Base-by-base conservation (phyloP, 2,329 filamentous ascomycete genomes). In the Aulographum hederae region DNA sequence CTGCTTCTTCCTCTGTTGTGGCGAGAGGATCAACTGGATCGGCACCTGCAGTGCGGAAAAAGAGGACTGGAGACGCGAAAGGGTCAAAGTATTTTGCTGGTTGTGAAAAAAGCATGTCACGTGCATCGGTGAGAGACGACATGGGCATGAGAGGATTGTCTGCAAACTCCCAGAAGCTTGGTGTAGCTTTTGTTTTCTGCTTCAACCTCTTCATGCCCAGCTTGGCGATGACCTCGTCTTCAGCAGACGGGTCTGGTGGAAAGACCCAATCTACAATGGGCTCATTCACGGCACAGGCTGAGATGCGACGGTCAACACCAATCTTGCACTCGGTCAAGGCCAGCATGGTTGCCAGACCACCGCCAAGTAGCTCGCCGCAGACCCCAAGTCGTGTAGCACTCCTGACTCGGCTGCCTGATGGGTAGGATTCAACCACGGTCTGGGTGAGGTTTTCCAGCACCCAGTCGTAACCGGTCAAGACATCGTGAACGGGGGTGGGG, bases 211-310 rank as follows among this genome's bases (percentile, higher is more conserved):
- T 40, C 26, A 31, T 34, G 3, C 28, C 30, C 21, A 30, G 31
- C 38, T 33, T 34, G 10, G 11, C 8, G 8, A 10, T 28, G 10
- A 28, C 27, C 6, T 8, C 15, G 16, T 14, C 15, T 10, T 17
- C 27, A 14, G 27, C 15, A 8, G 16, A 13, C 8, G 27, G 37
- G 12, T 49, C 42, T 23, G 53, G 46, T 14, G 52, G 47, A 28
- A 56, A 55, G 2, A 58, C 46, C 62, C 62, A 66, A 38, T 65
- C 58, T 8, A 54, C 45, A 5, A 66, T 46, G 5, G 62, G 59
- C 26, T 58, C 59, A 38, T 56, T 60, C 11, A 63, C 42, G 3
- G 57, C 56, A 5, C 56, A 57, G 17, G 60, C 58, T n/a, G 43
- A 45, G 18, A 65, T 51, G 8, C 57, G 48, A 17, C 46, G 48